Base-by-base conservation (phyloP, 768 basidiomycete species). In the Lentinula sp. region DNA sequence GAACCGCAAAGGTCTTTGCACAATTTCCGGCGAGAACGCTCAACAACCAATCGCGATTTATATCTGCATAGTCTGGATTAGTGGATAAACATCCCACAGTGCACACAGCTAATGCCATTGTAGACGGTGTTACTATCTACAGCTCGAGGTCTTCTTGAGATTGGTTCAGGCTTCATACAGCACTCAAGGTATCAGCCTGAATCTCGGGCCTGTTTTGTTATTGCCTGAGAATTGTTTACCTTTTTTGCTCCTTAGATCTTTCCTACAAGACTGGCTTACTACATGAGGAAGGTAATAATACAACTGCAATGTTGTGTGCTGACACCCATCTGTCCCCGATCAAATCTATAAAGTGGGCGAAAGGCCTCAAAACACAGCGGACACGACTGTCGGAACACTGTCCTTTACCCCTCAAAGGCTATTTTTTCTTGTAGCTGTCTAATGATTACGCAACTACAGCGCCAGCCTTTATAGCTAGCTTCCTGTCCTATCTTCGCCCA, bases 251-350 rank as follows among this genome's bases (percentile, higher is more conserved):
- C 59, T 54, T 56, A 63, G 53, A 62, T 51, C 65, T 61, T 62
- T 40, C 37, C 34, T 68, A 61, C 69, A 59, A 67, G 21, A 54
- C 53, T 54, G 66, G 58, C 50, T 67, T 71, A 60, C 74, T 70
- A 65, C 70, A 77, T 75, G 67, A 66, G 75, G 74, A 67, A 70
- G 72, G 64, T 67, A 69, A 65, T 59, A 53, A 65, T 59, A 53
- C 57, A 50, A 60, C 37, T 61, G 56, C 62, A 56, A 43, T 62
- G 62, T 65, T 69, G 61, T 64, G 61, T 64, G 28, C 0, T 28
- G 28, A 28, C 65, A 69, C 63, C 61, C 68, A 63, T 71, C 71
- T 68, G 67, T 67, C 73, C 46, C 74, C 71, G 73, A 64, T 65
- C 65, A 65, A 68, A 56, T 56, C 55, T 56, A 13, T 23, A 56